Base-by-base conservation (phyloP, 768 basidiomycete species). In the Mycena capillaripes region DNA sequence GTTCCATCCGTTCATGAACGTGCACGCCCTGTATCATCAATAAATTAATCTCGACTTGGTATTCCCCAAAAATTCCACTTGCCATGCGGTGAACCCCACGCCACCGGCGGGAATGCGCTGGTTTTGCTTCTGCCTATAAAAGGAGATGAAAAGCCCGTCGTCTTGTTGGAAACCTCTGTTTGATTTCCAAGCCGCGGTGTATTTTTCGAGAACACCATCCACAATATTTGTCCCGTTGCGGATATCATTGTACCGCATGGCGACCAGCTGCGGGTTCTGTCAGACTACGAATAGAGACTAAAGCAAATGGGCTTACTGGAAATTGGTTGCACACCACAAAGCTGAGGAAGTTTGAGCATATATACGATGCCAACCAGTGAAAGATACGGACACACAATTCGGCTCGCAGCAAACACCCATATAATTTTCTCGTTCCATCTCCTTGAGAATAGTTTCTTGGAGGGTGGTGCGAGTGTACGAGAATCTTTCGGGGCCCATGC, bases 361-460 rank as follows among this genome's bases (percentile, higher is more conserved):
- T 29, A n/a, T 19, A 25, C 12, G 10, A 11, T 38, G 17, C 30
- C 4, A 14, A 12, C 3, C 16, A 0, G 27, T 25, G 36, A 48
- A 27, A 42, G 27, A 40, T 21, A 72, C 66, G 25, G 14, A 68
- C 71, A 72, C 60, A 27, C 23, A n/a, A 50, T 72, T 72, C 14
- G 71, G 71, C 36, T 72, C 71, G 56, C 71, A 72, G 40, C 71
- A 72, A 10, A 72, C 71, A 6, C 71, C 71, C 17, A 72, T 64
- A 66, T 66, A 72, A 25, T 72, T 72, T 34, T 61, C 66, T 55
- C 56, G 55, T 29, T 72, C 71, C 71, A 72, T 72, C 57, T 72
- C 66, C 30, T 52, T 68, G 44, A 72, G 42, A 32, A 72, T 64
- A 12, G 66, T 62, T 6, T 64, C 61, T 30, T 72, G 66, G 21